Evolutionary conservation across 805 yeast genomes (phyloP), one percentile per base, ranked within the genome.

Genomic region (Candida wancherniae): DNA sequence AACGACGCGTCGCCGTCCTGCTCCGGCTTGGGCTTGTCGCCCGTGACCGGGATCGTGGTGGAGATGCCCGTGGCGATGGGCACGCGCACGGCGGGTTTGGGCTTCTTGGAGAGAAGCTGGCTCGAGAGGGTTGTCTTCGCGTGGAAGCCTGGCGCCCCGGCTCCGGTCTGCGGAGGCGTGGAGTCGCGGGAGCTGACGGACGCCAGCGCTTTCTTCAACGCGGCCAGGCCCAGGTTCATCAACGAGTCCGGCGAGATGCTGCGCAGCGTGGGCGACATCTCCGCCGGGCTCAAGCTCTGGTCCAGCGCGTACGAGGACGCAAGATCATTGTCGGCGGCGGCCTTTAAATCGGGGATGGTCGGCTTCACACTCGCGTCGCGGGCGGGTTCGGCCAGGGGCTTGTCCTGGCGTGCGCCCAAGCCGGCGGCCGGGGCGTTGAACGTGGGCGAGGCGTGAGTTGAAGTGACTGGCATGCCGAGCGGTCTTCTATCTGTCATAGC

Each of bases 21-120:
- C n/a, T 67, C 69, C 3, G 94, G 94, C 27, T 88, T 87, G 22
- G 50, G 50, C 43, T 65, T 64, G 39, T 65, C 71, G 21, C 90
- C 90, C 9, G 88, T 80, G 5, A 83, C 84, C 1, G 92, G 92
- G 35, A 83, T 81, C 2, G 83, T 73, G 26, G 87, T 80, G 9
- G 88, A 78, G 22, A 83, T 79, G 28, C 86, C 84, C 22, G 83
- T 76, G 3, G 83, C 83, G 31, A 73, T 69, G 15, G 77, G 75
- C 15, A 70, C 71, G 31, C 78, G 61, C 13, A 61, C 48, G 8
- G 62, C 40, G 25, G 48, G 50, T 42, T 66, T 66, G 14, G 55
- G 53, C 42, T 65, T 66, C 26, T 44, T 44, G 23, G 32, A 36
- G 23, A 40, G 32, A 17, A 38, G 34, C 19, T 30, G 30, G 15